Conservation (phyloP, 306 rosid species). For the Vigna angularis region DNA sequence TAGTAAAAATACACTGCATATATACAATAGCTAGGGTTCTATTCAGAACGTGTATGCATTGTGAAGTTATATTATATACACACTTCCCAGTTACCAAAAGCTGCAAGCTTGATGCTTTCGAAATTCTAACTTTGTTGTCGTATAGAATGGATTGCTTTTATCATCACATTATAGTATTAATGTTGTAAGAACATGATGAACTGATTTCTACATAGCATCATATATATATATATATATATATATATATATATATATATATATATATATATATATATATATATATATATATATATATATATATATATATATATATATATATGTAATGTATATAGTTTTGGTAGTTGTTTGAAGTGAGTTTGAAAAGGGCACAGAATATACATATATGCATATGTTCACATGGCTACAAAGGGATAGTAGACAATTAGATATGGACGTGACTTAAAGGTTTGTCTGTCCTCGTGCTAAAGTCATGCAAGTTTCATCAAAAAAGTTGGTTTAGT, state of each 20-base stretch:
- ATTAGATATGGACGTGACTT: slow-evolving; percentile 51
- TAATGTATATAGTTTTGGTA: not conserved
- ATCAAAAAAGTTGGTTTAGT: slow-evolving; percentile 36
- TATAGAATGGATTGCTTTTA: not conserved
- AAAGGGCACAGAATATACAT: slow-evolving; percentile 24
- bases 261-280: not conserved
- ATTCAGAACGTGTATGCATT: not conserved
- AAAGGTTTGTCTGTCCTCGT: slow-evolving; percentile 50
- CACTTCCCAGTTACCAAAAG: slow-evolving; percentile 24
- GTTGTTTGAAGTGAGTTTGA: not conserved
- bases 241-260: not conserved
- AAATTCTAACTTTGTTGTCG: slow-evolving; percentile 12
- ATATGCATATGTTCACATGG: slow-evolving; percentile 40
- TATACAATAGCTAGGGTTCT: not conserved
- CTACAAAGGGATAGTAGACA: slow-evolving; percentile 54
- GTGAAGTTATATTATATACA: not conserved
- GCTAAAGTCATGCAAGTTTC: slow-evolving; percentile 49
- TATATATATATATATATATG: not conserved
- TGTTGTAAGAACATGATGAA: not conserved
- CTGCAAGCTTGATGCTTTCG: slow-evolving; percentile 19
- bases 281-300: not conserved
- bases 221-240: not conserved
- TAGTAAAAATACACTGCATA: slow-evolving; percentile 3
- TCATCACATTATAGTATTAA: not conserved
- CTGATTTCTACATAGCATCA: not conserved